Evolutionary conservation across 306 rosid species (phyloP).

Genomic region (Vachellia collinsii): DNA sequence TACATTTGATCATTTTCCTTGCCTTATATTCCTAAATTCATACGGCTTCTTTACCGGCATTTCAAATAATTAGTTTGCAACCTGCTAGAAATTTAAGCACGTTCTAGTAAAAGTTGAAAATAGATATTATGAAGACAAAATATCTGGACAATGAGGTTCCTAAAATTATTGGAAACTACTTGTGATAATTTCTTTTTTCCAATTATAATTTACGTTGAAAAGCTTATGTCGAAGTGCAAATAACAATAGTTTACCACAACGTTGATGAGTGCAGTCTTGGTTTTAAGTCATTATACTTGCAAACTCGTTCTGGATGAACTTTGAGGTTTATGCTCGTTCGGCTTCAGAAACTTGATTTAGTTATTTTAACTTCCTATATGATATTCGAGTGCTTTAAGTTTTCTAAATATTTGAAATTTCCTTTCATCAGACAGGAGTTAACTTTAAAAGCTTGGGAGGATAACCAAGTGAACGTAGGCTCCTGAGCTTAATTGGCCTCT

Average conservation of each 20-base stretch:
- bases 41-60: background rate
- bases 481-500: background rate
- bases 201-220: slow-evolving; percentile 36
- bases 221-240: slow-evolving; percentile 22
- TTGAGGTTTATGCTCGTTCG: slow-evolving; percentile 7
- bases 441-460: slow-evolving; percentile 5
- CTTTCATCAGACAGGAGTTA: slow-evolving; percentile 2
- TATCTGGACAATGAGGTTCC: slow-evolving; percentile 17
- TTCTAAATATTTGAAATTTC: background rate
- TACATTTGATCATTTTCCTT: background rate
- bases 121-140: slow-evolving; percentile 4
- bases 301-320: background rate
- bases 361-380: background rate
- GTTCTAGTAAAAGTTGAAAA: slow-evolving; percentile 18
- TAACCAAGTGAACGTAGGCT: background rate
- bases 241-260: slow-evolving; percentile 26
- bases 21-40: background rate
- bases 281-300: background rate
- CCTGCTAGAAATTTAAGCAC: slow-evolving; percentile 18
- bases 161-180: background rate
- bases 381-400: background rate
- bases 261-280: background rate
- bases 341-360: background rate
- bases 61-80: slow-evolving; percentile 19
- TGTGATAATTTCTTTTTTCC: background rate